phyloP scores from a whole-genome alignment of 805 yeast species.

The Nakazawaea ambrosiae region DNA sequence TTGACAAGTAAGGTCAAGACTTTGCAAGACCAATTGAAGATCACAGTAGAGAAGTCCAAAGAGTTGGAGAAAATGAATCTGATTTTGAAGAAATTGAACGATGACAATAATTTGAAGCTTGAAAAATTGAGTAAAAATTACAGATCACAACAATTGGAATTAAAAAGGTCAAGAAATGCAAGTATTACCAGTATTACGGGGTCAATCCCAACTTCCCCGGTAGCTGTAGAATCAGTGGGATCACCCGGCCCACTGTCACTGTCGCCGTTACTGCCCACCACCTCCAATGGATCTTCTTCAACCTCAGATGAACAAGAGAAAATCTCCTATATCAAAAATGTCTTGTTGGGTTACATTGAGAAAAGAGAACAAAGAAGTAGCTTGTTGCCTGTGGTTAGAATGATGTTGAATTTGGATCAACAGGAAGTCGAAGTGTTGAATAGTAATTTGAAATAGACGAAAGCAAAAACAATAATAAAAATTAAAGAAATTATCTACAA shows the following conservation, averaged over 20 bases:
- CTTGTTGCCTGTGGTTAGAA: constrained; percentile 78
- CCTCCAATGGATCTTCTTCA: too few relatives aligned
- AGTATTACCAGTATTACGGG: constrained; percentile 4
- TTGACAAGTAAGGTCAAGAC: neutral
- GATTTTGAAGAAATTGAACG: constrained; percentile 53
- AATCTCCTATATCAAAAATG: constrained; percentile 80
- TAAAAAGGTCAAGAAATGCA: constrained; percentile 23
- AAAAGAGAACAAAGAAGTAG: constrained; percentile 87
- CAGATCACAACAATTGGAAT: constrained; percentile 53
- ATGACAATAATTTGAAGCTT: constrained; percentile 59
- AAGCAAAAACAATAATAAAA: too few relatives aligned
- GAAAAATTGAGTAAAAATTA: constrained; percentile 68
- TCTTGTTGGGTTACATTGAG: constrained; percentile 83
- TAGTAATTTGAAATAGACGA: constrained; percentile 2
- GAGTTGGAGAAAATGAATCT: constrained; percentile 49
- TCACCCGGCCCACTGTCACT: too few relatives aligned
- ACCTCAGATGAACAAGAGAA: constrained; percentile 33
- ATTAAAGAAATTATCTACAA: too few relatives aligned
- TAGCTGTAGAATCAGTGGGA: neutral
- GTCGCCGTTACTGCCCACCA: too few relatives aligned
- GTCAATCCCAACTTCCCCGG: neutral
- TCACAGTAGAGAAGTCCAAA: constrained; percentile 41
- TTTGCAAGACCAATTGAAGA: constrained; percentile 42
- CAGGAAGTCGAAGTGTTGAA: constrained; percentile 45
- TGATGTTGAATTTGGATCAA: constrained; percentile 59